Percentiles rank a stretch among this genome's conserved stretches.
Evolutionary conservation across 768 basidiomycete genomes (phyloP).

Genomic region (Naganishia antarctica): DNA sequence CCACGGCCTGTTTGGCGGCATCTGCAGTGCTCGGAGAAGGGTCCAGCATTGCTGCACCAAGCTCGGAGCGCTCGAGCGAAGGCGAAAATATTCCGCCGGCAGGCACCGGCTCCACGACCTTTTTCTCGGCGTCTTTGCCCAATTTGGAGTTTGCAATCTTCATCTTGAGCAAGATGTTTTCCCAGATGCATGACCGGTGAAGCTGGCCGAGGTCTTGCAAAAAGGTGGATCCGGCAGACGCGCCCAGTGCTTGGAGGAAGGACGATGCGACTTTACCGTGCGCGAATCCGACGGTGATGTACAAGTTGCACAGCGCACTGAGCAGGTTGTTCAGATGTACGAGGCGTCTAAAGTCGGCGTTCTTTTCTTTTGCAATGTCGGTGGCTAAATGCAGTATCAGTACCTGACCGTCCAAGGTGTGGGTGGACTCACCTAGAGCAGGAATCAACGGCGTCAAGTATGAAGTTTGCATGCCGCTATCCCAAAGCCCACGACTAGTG

Average conservation of each 20-base stretch:
- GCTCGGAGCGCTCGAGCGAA: neutral
- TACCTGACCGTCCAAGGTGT: too few species aligned
- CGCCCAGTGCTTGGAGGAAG: slow-evolving; percentile 70
- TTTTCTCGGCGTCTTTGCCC: neutral
- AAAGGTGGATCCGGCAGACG: slow-evolving; percentile 60
- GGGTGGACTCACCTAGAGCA: neutral
- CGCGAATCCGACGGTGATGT: slow-evolving; percentile 72
- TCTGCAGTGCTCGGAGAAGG: slow-evolving; percentile 75
- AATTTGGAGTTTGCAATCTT: slow-evolving; percentile 56
- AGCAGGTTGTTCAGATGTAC: slow-evolving; percentile 72
- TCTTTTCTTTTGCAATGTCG: slow-evolving; percentile 55
- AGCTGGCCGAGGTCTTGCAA: slow-evolving; percentile 69
- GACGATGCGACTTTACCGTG: slow-evolving; percentile 72
- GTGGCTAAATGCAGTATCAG: neutral
- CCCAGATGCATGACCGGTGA: slow-evolving; percentile 78
- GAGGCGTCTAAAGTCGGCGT: slow-evolving; percentile 65
- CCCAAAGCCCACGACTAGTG: slow-evolving; percentile 7
- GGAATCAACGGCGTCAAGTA: slow-evolving; percentile 7
- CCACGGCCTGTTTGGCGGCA: slow-evolving; percentile 5
- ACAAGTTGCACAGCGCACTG: slow-evolving; percentile 78
- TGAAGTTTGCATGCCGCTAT: slow-evolving; percentile 16
- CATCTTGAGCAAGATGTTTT: slow-evolving; percentile 72
- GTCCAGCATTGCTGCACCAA: slow-evolving; percentile 50
- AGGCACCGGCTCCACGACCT: neutral
- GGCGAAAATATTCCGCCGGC: neutral